Conservation (phyloP, 169 alveolate genomes). For the Amoebophrya sp. region DNA sequence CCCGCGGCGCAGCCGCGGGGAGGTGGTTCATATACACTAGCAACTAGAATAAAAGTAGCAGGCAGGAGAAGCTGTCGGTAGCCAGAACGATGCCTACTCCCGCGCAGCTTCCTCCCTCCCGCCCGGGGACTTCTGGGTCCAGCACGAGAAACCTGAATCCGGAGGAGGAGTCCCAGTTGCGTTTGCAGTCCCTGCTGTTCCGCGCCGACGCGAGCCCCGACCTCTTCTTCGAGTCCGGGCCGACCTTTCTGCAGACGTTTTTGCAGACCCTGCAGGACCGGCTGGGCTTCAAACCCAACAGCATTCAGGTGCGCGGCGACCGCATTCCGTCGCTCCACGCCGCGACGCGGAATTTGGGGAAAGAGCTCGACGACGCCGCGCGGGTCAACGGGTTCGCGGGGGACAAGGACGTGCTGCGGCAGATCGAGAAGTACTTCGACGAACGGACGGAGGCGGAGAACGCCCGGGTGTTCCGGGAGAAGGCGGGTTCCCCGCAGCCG, state of each 20-base stretch:
- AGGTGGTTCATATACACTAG: too few relatives aligned
- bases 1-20: too few relatives aligned
- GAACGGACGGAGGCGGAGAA: too few relatives aligned
- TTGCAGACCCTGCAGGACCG: neutral
- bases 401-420: neutral
- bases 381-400: neutral
- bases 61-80: too few relatives aligned
- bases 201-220: neutral
- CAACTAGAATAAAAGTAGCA: too few relatives aligned
- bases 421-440: neutral
- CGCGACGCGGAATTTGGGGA: too few relatives aligned
- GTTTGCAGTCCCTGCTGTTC: too few relatives aligned
- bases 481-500: too few relatives aligned
- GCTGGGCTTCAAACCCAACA: neutral
- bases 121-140: neutral
- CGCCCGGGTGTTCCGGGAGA: too few relatives aligned
- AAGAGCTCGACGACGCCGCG: neutral
- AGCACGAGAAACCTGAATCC: neutral
- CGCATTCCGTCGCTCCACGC: too few relatives aligned
- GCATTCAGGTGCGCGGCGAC: too few relatives aligned
- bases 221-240: neutral
- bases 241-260: neutral
- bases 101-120: neutral
- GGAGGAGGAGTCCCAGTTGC: too few relatives aligned
- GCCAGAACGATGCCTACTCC: neutral